Base-by-base conservation (phyloP, 1,284 basidiomycete genomes). In the Exobasidium cylindrosporum region DNA sequence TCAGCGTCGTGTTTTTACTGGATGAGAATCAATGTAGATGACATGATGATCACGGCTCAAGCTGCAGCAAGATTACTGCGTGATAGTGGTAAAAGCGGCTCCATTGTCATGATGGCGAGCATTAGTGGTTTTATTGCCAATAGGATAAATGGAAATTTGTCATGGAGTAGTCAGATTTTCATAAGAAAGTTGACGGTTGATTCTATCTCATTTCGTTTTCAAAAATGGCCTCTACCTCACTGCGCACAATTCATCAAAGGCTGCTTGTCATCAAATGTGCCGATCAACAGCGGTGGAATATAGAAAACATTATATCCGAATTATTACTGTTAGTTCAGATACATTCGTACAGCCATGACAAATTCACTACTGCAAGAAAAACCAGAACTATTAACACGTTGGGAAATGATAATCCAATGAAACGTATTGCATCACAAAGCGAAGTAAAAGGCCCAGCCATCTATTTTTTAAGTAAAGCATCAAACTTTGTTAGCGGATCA, bases 381-480 rank as follows among this genome's bases (percentile, higher is more conserved):
- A 7, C 58, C 43, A 26, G 23, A 26, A 14, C 17, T 56, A 17
- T 23, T 59, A 54, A 54, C 23, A 23, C 23, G 26, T 24, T 52
- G 32, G 58, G 28, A 56, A 43, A 47, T 43, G 58, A 46, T 43
- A 59, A 59, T 31, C 58, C 58, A 23, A 11, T 59, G 4, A 28
- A 31, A 23, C 58, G 58, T 31, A 56, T 59, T 30, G 58, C 11
- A 26, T 11, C 11, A 3, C 58, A 45, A 17, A 26, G n/a, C 40
- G 58, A 59, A 54, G 17, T 59, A n/a, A 59, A 59, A 54, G 58
- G 58, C 46, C 80, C 81, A 2, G 72, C 82, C 57, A 75, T 83
- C 61, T 82, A 80, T 68, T 72, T 82, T 45, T 77, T 77, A 6
- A 80, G 78, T 2, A 77, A 82, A 61, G 77, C 80, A 1, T 70